Evolutionary conservation across 306 rosid species (phyloP).

Genomic region (Citrullus amarus): DNA sequence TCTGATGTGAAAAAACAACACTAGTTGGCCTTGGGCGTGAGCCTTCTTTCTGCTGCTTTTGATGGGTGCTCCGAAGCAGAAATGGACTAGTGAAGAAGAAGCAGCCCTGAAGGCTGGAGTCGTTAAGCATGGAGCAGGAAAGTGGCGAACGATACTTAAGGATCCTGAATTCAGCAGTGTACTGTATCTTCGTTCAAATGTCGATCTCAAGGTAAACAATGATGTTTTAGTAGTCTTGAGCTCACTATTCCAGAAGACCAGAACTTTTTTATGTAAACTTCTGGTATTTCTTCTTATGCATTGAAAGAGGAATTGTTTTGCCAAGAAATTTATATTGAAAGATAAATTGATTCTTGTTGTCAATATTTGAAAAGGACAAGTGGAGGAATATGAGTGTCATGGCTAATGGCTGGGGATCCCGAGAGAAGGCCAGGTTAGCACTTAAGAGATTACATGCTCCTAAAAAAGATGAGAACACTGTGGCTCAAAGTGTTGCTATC

Average conservation of each 20-base stretch:
- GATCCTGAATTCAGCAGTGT: constrained; percentile 78
- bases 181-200: constrained; percentile 80
- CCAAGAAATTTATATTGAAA: not conserved
- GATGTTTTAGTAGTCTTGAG: not conserved
- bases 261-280: not conserved
- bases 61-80: constrained; percentile 99
- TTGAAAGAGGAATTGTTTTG: not conserved
- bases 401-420: constrained; percentile 88
- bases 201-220: constrained; percentile 76
- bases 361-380: constrained; percentile 53
- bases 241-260: not conserved
- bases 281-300: not conserved
- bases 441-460: constrained; percentile 43
- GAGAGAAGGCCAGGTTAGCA: constrained; percentile 68
- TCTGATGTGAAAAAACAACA: not conserved
- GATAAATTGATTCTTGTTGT: not conserved
- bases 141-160: constrained; percentile 94
- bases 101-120: constrained; percentile 94
- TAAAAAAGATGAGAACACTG: constrained; percentile 52
- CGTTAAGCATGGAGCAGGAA: constrained; percentile 91
- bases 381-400: constrained; percentile 96
- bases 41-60: constrained; percentile 14
- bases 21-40: not conserved
- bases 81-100: constrained; percentile 91
- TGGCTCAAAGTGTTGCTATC: constrained; percentile 20